Evolutionary conservation across 2,329 filamentous ascomycete genomes (phyloP).

Genomic region (Arthroderma uncinatum): DNA sequence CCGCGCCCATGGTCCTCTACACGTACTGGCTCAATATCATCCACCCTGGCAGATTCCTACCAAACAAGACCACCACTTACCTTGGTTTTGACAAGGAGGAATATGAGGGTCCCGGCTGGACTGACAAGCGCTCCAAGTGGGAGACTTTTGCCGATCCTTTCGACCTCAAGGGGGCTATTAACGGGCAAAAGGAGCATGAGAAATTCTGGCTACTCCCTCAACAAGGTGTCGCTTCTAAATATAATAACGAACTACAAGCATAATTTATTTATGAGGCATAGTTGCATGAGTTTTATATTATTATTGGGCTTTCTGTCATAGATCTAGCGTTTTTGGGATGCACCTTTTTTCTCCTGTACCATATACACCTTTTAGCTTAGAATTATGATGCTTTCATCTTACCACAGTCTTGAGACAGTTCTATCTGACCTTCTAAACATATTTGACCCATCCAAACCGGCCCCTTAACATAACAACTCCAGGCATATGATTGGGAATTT

Average conservation of each 20-base stretch:
- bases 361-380: background rate
- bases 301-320: background rate
- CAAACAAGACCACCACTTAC: constrained; percentile 21
- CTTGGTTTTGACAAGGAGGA: constrained; percentile 23
- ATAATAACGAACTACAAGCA: background rate
- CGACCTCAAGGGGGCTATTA: constrained; percentile 20
- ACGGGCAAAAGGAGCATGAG: constrained; percentile 21
- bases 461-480: too few relatives aligned
- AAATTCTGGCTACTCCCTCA: constrained; percentile 20
- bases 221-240: background rate
- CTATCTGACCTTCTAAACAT: too few relatives aligned
- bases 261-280: background rate
- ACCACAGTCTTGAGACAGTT: background rate
- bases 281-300: background rate
- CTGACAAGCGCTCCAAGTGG: constrained; percentile 20
- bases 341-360: background rate
- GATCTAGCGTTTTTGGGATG: background rate
- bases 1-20: constrained; percentile 27
- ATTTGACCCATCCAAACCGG: too few relatives aligned
- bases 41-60: constrained; percentile 27
- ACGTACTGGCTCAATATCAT: constrained; percentile 28
- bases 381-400: too few relatives aligned
- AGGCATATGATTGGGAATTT: too few relatives aligned
- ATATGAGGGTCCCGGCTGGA: constrained; percentile 26
- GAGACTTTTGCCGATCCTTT: constrained; percentile 23